phyloP scores from a whole-genome alignment of 768 basidiomycete genomes.

The Rhodotorula sphaerocarpa region DNA sequence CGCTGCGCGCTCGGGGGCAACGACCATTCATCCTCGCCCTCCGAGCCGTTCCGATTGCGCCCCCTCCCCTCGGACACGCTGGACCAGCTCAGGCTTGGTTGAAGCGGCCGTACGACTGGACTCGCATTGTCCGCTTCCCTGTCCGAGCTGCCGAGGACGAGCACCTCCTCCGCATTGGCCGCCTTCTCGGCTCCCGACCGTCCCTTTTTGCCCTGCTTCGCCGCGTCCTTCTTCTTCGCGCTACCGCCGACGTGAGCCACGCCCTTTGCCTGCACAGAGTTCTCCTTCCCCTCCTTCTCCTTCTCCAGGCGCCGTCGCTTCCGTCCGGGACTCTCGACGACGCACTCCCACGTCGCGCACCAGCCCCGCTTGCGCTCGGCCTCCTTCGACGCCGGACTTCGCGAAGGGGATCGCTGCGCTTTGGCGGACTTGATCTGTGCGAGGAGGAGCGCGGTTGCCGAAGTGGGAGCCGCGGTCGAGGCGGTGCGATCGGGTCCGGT shows the following conservation, averaged over 20 bases:
- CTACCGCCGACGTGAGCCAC: neutral
- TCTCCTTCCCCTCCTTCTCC: neutral
- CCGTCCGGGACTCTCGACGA: neutral
- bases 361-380: neutral
- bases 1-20: conserved; percentile 26
- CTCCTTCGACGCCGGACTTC: neutral
- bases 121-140: conserved; percentile 2
- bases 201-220: too few relatives aligned
- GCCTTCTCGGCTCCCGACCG: too few relatives aligned
- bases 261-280: neutral
- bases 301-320: neutral
- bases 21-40: conserved; percentile 20
- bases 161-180: neutral
- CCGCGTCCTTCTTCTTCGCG: neutral
- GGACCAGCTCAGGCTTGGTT: neutral
- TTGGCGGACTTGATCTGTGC: neutral
- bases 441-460: conserved; percentile 11
- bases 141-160: conserved; percentile 25
- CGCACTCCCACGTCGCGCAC: neutral
- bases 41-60: neutral
- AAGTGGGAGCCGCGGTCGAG: neutral
- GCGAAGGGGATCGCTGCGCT: neutral
- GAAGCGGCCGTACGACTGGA: neutral
- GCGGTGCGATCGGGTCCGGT: neutral
- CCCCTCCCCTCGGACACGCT: neutral